phyloP scores from a whole-genome alignment of 768 basidiomycete species.

The Omphalotus guepiniiformis region DNA sequence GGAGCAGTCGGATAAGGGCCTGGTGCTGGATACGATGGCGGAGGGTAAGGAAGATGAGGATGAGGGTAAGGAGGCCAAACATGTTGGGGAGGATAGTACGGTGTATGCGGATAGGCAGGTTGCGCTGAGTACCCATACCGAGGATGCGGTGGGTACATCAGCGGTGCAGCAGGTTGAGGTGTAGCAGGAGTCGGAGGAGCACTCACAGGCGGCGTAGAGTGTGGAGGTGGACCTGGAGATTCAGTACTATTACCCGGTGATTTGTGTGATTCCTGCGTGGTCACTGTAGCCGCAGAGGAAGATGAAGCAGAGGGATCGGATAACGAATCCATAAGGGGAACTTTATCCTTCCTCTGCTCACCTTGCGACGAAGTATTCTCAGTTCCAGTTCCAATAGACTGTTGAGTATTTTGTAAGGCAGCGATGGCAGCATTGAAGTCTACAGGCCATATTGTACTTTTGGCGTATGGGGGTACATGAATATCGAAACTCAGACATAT shows the following conservation, averaged over 20 bases:
- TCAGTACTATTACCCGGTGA: background rate
- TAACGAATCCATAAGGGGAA: constrained; percentile 24
- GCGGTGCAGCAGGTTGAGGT: constrained; percentile 9
- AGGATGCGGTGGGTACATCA: constrained; percentile 8
- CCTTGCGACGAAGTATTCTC: constrained; percentile 20
- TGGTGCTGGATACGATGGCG: constrained; percentile 25
- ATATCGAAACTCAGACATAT: constrained; percentile 71
- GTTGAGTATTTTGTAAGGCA: constrained; percentile 35
- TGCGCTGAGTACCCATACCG: constrained; percentile 26
- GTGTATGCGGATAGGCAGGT: constrained; percentile 59
- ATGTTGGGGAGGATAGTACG: constrained; percentile 47
- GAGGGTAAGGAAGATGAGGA: constrained; percentile 26
- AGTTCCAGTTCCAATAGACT: constrained; percentile 14
- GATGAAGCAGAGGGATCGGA: constrained; percentile 1
- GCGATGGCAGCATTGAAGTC: constrained; percentile 65
- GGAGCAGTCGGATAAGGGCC: constrained; percentile 23
- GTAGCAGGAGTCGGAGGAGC: constrained; percentile 8
- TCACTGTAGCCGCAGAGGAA: background rate
- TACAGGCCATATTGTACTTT: constrained; percentile 66
- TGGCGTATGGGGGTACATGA: constrained; percentile 61
- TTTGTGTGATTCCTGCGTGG: background rate
- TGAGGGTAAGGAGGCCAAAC: constrained; percentile 33
- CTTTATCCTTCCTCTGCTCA: constrained; percentile 10
- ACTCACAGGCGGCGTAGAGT: constrained; percentile 3
- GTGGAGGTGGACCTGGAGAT: background rate